Conservation (phyloP, 2,329 filamentous ascomycete genomes). For the Alternaria sp. region DNA sequence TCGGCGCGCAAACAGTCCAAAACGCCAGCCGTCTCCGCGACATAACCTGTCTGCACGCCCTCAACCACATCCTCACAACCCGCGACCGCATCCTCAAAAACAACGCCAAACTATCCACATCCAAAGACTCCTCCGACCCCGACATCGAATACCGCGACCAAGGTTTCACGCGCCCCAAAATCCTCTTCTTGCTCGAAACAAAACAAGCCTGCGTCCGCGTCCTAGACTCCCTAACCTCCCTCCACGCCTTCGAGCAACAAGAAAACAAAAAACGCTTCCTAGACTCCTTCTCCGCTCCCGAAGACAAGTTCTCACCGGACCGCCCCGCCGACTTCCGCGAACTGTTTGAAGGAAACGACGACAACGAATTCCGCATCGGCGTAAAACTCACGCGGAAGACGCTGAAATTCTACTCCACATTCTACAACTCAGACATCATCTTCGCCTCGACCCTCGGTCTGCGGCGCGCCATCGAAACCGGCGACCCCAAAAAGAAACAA, state of each 20-base stretch:
- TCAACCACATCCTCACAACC: constrained; percentile 95
- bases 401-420: constrained; percentile 91
- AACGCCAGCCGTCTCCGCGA: constrained; percentile 74
- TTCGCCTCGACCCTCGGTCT: constrained; percentile 89
- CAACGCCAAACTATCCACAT: constrained; percentile 76
- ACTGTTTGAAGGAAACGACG: constrained; percentile 91
- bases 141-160: constrained; percentile 83
- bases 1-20: constrained; percentile 71
- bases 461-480: constrained; percentile 85
- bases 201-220: constrained; percentile 82
- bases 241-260: constrained; percentile 86
- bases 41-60: constrained; percentile 77
- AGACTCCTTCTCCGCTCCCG: constrained; percentile 76
- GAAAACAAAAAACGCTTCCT: constrained; percentile 94
- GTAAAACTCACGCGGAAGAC: constrained; percentile 97
- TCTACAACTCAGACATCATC: constrained; percentile 96
- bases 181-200: constrained; percentile 88
- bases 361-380: constrained; percentile 96
- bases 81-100: constrained; percentile 92
- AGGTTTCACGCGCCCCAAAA: constrained; percentile 92
- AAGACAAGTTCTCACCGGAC: constrained; percentile 71
- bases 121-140: constrained; percentile 64
- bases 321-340: constrained; percentile 87
- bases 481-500: constrained; percentile 64
- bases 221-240: constrained; percentile 75